phyloP scores from a whole-genome alignment of 129 eudicot species.

The Ambrosia trifida region DNA sequence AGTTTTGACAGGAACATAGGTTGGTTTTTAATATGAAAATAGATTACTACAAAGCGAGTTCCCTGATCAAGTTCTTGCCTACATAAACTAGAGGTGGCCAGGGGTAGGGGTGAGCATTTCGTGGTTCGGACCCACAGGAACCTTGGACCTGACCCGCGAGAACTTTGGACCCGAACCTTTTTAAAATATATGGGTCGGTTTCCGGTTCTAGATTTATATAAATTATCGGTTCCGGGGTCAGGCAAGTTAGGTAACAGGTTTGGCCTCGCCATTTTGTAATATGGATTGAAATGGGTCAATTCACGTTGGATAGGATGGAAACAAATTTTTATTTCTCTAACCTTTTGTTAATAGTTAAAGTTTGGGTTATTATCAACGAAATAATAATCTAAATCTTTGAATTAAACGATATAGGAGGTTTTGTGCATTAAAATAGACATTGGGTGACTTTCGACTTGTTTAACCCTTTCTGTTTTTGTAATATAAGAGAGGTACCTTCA shows the following conservation, averaged over 20 bases:
- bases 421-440: not conserved
- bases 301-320: not conserved
- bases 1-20: no score
- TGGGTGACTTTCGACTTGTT: not conserved
- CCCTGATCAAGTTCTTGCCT: slow-evolving; percentile 6
- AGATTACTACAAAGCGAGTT: not conserved
- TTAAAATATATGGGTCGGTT: no score
- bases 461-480: not conserved
- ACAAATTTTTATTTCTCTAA: no score
- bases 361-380: not conserved
- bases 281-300: not conserved
- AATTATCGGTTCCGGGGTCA: no score
- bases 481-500: slow-evolving; percentile 61
- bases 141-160: no score
- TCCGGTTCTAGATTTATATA: no score
- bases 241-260: not conserved
- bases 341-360: no score
- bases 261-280: not conserved
- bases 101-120: no score
- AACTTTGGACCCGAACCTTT: no score
- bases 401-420: not conserved
- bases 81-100: not conserved
- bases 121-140: no score
- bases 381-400: not conserved
- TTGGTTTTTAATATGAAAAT: no score